Conservation (phyloP, 1,139 yeast species). For the Eremothecium cymbalariae region DNA sequence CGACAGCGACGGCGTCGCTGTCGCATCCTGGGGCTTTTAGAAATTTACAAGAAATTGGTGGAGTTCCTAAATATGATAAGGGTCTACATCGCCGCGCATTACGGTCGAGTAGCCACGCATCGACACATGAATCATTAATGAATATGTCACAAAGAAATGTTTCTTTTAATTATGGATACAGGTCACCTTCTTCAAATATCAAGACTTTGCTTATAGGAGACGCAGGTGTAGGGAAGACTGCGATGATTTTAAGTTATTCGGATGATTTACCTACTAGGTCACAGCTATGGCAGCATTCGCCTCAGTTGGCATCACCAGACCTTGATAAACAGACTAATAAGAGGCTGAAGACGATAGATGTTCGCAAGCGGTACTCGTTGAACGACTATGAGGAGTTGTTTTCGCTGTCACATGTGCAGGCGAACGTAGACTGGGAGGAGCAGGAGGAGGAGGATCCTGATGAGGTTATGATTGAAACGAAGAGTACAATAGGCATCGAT, state of each 20-base stretch:
- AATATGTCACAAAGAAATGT: too few relatives aligned
- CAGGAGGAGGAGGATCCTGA: slow-evolving; percentile 6
- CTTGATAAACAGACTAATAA: slow-evolving; percentile 4
- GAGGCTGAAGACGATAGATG: slow-evolving; percentile 14
- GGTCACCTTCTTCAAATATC: slow-evolving; percentile 25
- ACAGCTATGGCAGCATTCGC: slow-evolving; percentile 22
- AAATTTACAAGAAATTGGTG: too few relatives aligned
- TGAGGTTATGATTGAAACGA: slow-evolving; percentile 28
- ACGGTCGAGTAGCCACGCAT: too few relatives aligned
- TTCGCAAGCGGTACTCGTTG: slow-evolving; percentile 28
- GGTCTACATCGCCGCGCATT: too few relatives aligned
- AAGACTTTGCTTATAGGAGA: slow-evolving; percentile 36
- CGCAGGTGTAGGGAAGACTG: slow-evolving; percentile 40
- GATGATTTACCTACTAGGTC: slow-evolving; percentile 30
- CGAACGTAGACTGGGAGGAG: slow-evolving; percentile 6
- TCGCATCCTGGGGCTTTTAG: too few relatives aligned
- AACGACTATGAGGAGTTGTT: slow-evolving; percentile 29
- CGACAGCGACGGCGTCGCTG: too few relatives aligned
- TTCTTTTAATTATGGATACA: slow-evolving; percentile 9
- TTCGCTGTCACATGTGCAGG: too few relatives aligned
- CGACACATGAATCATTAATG: too few relatives aligned
- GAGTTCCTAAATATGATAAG: too few relatives aligned
- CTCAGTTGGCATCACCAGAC: slow-evolving; percentile 12
- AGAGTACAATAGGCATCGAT: slow-evolving; percentile 55
- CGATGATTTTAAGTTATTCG: slow-evolving; percentile 36